Conservation (phyloP, 2,329 filamentous ascomycete species). For the Drechmeria coniospora region DNA sequence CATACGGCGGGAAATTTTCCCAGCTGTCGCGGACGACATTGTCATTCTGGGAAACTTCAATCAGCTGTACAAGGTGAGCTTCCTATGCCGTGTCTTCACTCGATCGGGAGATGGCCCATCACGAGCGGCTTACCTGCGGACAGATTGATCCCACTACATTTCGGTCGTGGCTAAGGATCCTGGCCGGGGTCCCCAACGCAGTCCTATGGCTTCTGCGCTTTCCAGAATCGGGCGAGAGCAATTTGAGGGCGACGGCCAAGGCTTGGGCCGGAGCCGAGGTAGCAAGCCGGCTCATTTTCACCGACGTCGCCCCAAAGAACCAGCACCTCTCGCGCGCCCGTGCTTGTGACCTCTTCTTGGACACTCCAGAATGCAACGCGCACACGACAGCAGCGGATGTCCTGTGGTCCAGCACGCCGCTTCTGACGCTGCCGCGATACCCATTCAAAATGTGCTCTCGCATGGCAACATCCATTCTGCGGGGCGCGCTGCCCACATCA, state of each 20-base stretch:
- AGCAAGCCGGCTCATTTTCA: slow-evolving; percentile 79
- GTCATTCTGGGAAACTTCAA: slow-evolving; percentile 98
- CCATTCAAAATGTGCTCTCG: slow-evolving; percentile 98
- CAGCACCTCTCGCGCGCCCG: slow-evolving; percentile 85
- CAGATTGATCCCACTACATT: slow-evolving; percentile 96
- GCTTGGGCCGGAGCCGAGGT: slow-evolving; percentile 77
- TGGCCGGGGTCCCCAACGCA: slow-evolving; percentile 70
- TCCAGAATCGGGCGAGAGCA: slow-evolving; percentile 78
- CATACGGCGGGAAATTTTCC: slow-evolving; percentile 89
- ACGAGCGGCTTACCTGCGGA: not conserved
- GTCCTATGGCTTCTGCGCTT: slow-evolving; percentile 95
- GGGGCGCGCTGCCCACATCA: slow-evolving; percentile 66
- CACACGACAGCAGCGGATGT: slow-evolving; percentile 96
- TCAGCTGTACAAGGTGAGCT: slow-evolving; percentile 82
- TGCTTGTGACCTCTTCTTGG: slow-evolving; percentile 86
- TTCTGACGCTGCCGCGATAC: slow-evolving; percentile 81
- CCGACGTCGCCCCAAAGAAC: slow-evolving; percentile 89
- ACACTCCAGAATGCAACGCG: slow-evolving; percentile 95
- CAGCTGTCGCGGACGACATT: slow-evolving; percentile 61
- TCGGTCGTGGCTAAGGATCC: slow-evolving; percentile 84
- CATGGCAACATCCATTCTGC: slow-evolving; percentile 91
- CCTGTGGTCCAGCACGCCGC: slow-evolving; percentile 86
- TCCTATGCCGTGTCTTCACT: not conserved
- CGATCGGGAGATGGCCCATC: not conserved
- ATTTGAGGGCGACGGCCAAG: slow-evolving; percentile 65